Evolutionary conservation across 148 eudicot species (phyloP).

Genomic region (Chenopodium formosanum): DNA sequence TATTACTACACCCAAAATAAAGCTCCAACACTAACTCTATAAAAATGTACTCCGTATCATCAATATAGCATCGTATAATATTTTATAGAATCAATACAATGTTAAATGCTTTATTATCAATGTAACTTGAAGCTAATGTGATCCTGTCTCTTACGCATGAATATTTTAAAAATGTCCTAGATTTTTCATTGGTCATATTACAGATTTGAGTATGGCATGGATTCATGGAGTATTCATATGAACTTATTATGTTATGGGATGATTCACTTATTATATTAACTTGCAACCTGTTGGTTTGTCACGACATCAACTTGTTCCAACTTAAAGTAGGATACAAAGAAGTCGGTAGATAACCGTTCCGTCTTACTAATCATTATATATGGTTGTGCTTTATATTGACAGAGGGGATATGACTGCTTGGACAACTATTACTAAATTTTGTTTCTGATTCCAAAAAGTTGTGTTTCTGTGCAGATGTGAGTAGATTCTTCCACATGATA

Average conservation of each 20-base stretch:
- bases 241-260: background rate
- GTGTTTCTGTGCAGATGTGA: slow-evolving; percentile 20
- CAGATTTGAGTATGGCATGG: background rate
- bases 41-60: too few relatives aligned
- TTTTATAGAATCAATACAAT: too few relatives aligned
- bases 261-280: background rate
- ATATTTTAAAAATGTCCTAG: too few relatives aligned
- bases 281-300: background rate
- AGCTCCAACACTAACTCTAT: too few relatives aligned
- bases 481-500: slow-evolving; percentile 24
- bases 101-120: too few relatives aligned
- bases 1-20: too few relatives aligned
- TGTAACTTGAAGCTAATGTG: too few relatives aligned
- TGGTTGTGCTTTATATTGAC: background rate
- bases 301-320: background rate
- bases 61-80: too few relatives aligned
- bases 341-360: background rate
- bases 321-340: background rate
- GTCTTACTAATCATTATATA: background rate
- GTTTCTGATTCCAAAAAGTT: background rate
- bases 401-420: background rate
- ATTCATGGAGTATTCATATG: background rate
- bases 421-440: background rate
- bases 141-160: too few relatives aligned
- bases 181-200: background rate